Conservation (phyloP, 345 rosid species). For the Eucalyptus pauciflora region DNA sequence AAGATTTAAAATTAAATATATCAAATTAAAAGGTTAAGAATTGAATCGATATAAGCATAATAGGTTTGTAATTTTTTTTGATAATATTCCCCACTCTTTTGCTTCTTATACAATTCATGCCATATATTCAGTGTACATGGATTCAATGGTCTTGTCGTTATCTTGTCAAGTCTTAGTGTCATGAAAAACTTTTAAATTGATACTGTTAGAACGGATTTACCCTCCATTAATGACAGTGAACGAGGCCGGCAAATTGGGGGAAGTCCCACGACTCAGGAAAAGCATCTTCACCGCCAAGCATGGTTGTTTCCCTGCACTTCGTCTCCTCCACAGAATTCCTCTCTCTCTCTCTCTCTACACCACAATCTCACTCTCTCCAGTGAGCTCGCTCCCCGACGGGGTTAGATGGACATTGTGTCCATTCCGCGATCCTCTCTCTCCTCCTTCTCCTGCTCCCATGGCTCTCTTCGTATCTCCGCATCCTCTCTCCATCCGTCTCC, state of each 20-base stretch:
- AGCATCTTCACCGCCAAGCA: not conserved
- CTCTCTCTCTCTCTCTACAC: not conserved
- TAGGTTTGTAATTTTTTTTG: no score
- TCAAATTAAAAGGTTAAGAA: no score
- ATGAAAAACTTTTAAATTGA: no score
- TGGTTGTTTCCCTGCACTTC: not conserved
- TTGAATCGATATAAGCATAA: no score
- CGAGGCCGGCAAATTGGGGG: not conserved
- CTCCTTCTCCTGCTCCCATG: conserved; percentile 12
- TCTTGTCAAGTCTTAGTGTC: no score
- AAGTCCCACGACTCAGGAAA: not conserved
- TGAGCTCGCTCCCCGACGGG: not conserved
- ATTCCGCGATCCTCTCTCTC: not conserved
- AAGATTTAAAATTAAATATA: no score
- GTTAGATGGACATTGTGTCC: not conserved
- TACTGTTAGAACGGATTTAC: no score
- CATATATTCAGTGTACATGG: no score
- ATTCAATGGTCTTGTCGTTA: no score
- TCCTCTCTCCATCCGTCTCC: conserved; percentile 2
- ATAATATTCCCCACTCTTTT: no score
- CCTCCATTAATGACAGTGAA: no score
- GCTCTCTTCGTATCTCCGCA: conserved; percentile 25
- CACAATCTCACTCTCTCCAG: not conserved
- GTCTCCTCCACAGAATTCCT: conserved; percentile 32
- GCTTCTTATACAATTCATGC: no score